Conservation (phyloP, 73 alveolate genomes). For the Paramecium sexaurelia region DNA sequence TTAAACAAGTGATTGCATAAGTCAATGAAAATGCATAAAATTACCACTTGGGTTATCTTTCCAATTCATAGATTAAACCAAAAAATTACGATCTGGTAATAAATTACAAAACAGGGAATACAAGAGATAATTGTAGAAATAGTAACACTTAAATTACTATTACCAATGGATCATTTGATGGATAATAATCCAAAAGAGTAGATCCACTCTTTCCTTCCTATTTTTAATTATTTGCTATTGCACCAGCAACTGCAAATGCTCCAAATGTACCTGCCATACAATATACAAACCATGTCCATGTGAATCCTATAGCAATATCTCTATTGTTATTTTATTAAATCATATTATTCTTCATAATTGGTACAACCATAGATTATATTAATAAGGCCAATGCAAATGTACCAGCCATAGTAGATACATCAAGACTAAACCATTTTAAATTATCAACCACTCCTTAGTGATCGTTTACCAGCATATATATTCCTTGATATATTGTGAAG, state of each 20-base stretch:
- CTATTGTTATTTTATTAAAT: not conserved
- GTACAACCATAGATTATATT: constrained; percentile 6
- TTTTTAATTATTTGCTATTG: not conserved
- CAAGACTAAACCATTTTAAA: constrained; percentile 28
- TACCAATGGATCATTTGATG: not conserved
- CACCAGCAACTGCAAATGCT: constrained; percentile 49
- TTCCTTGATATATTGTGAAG: constrained; percentile 11
- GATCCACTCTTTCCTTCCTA: constrained; percentile 9
- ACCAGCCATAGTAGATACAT: constrained; percentile 33
- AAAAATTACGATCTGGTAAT: constrained; percentile 48
- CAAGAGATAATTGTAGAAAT: constrained; percentile 19
- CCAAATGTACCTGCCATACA: constrained; percentile 47
- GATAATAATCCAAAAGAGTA: constrained; percentile 39
- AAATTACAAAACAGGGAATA: constrained; percentile 5
- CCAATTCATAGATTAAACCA: constrained; percentile 8
- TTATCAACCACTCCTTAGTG: not conserved
- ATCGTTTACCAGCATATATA: not conserved
- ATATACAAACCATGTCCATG: constrained; percentile 53
- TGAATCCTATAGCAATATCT: constrained; percentile 32
- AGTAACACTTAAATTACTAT: not conserved
- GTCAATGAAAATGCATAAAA: not conserved
- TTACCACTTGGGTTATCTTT: not conserved
- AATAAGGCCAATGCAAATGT: constrained; percentile 33
- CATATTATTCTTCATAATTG: constrained; percentile 6
- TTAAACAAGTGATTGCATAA: constrained; percentile 13